Percentiles rank a stretch among this genome's conserved stretches.
These are phyloP conservation scores for Paxillus involutus DNA, from an alignment of 768 basidiomycete species.

Conservation along the genomic window DNA sequence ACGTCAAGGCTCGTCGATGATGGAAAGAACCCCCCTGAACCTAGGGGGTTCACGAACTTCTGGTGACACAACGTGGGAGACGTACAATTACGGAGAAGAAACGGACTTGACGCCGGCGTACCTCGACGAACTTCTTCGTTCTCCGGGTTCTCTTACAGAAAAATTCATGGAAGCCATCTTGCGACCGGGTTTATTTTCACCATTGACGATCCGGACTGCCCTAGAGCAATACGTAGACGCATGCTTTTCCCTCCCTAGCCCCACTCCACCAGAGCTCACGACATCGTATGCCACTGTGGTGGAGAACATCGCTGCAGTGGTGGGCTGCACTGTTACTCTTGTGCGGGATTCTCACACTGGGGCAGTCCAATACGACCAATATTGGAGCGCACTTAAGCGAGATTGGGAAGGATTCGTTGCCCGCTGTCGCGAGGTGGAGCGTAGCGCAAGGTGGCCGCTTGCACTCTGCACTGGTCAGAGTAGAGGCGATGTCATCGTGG, in stretches of 20 bases:
- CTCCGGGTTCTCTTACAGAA: conserved; percentile 68
- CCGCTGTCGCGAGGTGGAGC: conserved; percentile 87
- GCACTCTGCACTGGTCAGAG: conserved; percentile 50
- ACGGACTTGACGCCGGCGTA: conserved; percentile 81
- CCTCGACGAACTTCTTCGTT: conserved; percentile 79
- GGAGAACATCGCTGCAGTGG: conserved; percentile 78
- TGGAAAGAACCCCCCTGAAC: conserved; percentile 56
- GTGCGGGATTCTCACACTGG: conserved; percentile 77
- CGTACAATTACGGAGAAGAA: conserved; percentile 63
- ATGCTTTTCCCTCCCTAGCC: conserved; percentile 64
- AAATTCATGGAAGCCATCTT: conserved; percentile 83
- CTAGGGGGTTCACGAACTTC: conserved; percentile 33
- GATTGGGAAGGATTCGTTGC: conserved; percentile 98
- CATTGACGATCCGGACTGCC: conserved; percentile 76
- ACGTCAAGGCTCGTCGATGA: conserved; percentile 69
- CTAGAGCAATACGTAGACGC: conserved; percentile 80
- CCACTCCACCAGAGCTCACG: conserved; percentile 55
- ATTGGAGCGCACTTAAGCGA: conserved; percentile 81
- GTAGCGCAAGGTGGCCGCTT: conserved; percentile 79
- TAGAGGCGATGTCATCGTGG: conserved; percentile 51
- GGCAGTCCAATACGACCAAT: conserved; percentile 71
- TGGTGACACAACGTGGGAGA: conserved; percentile 46
- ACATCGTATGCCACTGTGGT: conserved; percentile 63
- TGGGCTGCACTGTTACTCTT: conserved; percentile 82
- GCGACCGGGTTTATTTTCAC: conserved; percentile 86